Conservation (phyloP, 179 eudicot genomes). For the Sideroxylon spinosum region DNA sequence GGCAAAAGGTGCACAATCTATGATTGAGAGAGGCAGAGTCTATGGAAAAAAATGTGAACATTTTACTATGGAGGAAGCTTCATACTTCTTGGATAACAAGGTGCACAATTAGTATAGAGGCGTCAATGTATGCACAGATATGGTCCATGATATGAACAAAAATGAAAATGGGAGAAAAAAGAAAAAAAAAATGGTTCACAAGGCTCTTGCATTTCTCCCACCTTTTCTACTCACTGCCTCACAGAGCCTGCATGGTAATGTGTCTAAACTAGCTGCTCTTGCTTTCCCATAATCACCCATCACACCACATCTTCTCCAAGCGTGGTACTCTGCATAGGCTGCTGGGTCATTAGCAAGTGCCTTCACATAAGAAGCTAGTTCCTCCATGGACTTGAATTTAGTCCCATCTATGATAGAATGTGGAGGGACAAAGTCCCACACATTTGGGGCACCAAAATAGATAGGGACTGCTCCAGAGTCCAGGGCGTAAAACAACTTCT, state of each 20-base stretch:
- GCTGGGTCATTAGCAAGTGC: constrained; percentile 72
- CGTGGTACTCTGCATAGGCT: constrained; percentile 89
- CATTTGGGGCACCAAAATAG: constrained; percentile 95
- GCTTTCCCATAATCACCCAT: constrained; percentile 65
- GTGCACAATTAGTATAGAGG: too few species aligned
- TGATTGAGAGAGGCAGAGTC: too few species aligned
- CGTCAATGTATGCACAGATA: neutral
- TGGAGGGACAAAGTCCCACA: constrained; percentile 91
- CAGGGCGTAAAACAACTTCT: constrained; percentile 84
- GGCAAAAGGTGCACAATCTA: too few species aligned
- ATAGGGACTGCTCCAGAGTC: constrained; percentile 91
- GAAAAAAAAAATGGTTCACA: constrained; percentile 7
- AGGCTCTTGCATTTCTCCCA: constrained; percentile 59
- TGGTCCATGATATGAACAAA: neutral
- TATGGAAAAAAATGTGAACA: too few species aligned
- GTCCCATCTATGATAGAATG: constrained; percentile 87
- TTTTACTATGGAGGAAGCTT: too few species aligned
- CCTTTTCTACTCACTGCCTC: constrained; percentile 68
- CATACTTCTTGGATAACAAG: too few species aligned
- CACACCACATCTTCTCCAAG: constrained; percentile 97
- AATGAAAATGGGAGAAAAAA: too few species aligned
- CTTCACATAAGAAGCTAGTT: constrained; percentile 71
- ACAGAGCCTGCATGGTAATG: constrained; percentile 83
- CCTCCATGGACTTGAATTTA: constrained; percentile 60
- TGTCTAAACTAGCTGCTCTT: constrained; percentile 73